A percentile compares a stretch with the other conserved stretches of the same genome.
Evolutionary conservation across 2,329 filamentous ascomycete species (phyloP).

Genomic region (Berkeleyomyces rouxiae): DNA sequence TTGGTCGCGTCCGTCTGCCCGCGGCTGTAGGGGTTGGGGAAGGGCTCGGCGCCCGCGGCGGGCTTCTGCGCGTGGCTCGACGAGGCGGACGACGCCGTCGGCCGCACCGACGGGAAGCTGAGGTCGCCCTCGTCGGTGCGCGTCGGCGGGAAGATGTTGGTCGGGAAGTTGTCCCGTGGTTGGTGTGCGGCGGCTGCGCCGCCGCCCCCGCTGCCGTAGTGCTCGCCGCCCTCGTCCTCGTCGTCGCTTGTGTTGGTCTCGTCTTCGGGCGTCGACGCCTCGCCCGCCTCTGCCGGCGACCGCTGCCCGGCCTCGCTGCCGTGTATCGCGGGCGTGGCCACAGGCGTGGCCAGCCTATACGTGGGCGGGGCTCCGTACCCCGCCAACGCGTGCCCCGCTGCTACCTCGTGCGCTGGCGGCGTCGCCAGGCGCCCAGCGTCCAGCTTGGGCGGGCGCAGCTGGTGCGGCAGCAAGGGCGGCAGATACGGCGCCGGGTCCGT

Average conservation of each 20-base stretch:
- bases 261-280: not conserved
- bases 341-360: slow-evolving; percentile 22
- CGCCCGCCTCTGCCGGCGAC: not conserved
- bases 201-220: not conserved
- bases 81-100: not conserved
- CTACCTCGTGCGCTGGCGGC: slow-evolving; percentile 25
- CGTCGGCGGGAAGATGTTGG: slow-evolving; percentile 7
- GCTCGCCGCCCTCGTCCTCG: not conserved
- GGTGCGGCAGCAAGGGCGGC: not conserved
- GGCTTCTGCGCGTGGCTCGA: not conserved
- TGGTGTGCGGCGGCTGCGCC: not conserved
- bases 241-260: not conserved
- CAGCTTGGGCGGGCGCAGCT: slow-evolving; percentile 20
- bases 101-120: slow-evolving; percentile 6
- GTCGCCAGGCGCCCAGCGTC: slow-evolving; percentile 44
- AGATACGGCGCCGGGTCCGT: not conserved
- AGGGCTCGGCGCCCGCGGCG: slow-evolving; percentile 8
- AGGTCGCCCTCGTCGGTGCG: slow-evolving; percentile 6
- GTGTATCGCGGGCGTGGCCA: slow-evolving; percentile 22
- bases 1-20: slow-evolving; percentile 34
- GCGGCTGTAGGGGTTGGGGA: slow-evolving; percentile 8
- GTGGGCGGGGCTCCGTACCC: not conserved
- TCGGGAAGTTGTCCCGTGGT: slow-evolving; percentile 4
- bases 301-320: slow-evolving; percentile 28
- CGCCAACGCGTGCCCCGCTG: not conserved